These are phyloP conservation scores for Pycnococcus provasolii DNA, from an alignment of 139 green algal species.

Conservation along the genomic window DNA sequence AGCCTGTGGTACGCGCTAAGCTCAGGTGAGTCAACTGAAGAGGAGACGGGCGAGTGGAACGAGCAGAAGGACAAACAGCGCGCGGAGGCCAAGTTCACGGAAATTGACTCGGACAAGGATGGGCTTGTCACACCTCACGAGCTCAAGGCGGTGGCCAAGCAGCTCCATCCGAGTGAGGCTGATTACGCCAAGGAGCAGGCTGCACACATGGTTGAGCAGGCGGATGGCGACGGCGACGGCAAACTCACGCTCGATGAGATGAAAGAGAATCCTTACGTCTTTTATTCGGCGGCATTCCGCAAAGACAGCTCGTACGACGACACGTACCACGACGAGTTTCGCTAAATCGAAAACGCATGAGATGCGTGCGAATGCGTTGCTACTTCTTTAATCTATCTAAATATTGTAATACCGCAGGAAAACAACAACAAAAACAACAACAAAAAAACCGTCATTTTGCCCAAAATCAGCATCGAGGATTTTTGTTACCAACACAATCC, in stretches of 20 bases:
- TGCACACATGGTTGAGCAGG: constrained; percentile 10
- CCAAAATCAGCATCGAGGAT: too few species aligned
- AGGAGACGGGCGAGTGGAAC: background rate
- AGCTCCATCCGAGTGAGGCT: constrained; percentile 1
- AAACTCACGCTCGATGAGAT: constrained; percentile 6
- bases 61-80: background rate
- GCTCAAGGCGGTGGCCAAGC: background rate
- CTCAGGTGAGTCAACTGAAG: too few species aligned
- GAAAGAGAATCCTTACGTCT: constrained; percentile 3
- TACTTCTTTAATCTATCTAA: background rate
- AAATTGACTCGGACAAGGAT: constrained; percentile 5
- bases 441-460: background rate
- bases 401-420: background rate
- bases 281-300: background rate
- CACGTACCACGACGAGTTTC: background rate
- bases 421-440: constrained; percentile 11
- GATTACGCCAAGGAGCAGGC: constrained; percentile 4
- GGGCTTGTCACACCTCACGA: constrained; percentile 2
- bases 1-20: too few species aligned
- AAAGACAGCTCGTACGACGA: background rate
- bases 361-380: background rate
- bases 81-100: background rate
- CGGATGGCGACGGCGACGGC: constrained; percentile 2
- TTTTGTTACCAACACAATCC: too few species aligned
- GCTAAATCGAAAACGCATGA: background rate